Percentiles rank a stretch among this genome's conserved stretches.
These are phyloP conservation scores for Cucumis sativus DNA, from an alignment of 306 rosid genomes.

Conservation along the genomic window Cucumber_9930_V3 NC_026657.2:20176501-20177000, in stretches of 20 bases:
- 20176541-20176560: conserved; percentile 9
- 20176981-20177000: not conserved
- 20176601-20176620: conserved; percentile 13
- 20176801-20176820: conserved; percentile 15
- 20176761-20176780: conserved; percentile 16
- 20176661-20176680: conserved; percentile 13
- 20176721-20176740: conserved; percentile 15
- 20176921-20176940: not conserved
- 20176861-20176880: too few species aligned
- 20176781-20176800: conserved; percentile 15
- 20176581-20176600: conserved; percentile 15
- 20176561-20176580: conserved; percentile 14
- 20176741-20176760: conserved; percentile 15
- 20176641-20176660: conserved; percentile 15
- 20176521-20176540: conserved; percentile 13
- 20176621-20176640: conserved; percentile 16
- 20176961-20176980: not conserved
- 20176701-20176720: conserved; percentile 15
- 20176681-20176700: conserved; percentile 10
- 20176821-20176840: not conserved
- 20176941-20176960: not conserved
- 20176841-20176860: not conserved
- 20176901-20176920: not conserved
- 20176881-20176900: not conserved
- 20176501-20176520: conserved; percentile 8